Percentiles rank a stretch among this genome's conserved stretches.
These are phyloP conservation scores for Prunus mongolica DNA, from an alignment of 306 rosid genomes.

Conservation along the genomic window DNA sequence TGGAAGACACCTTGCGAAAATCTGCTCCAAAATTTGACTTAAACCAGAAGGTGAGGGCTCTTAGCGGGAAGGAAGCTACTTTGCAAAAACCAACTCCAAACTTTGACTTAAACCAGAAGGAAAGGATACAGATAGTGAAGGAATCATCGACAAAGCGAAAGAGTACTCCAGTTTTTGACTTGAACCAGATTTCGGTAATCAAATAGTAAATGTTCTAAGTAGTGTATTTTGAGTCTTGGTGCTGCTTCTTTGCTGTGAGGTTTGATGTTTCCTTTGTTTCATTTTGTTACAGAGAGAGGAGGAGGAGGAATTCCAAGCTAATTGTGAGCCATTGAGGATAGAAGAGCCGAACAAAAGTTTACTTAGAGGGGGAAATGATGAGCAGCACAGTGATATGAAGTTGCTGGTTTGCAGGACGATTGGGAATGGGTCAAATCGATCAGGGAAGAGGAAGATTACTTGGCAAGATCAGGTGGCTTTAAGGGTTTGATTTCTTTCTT, in stretches of 20 bases:
- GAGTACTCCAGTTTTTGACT: constrained; percentile 55
- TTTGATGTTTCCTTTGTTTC: constrained; percentile 5
- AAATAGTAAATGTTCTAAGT: neutral
- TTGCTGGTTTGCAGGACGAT: constrained; percentile 62
- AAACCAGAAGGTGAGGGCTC: constrained; percentile 54
- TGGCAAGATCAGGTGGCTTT: constrained; percentile 98
- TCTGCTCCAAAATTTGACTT: constrained; percentile 50
- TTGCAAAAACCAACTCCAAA: constrained; percentile 33
- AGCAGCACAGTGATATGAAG: constrained; percentile 66
- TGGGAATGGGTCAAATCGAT: constrained; percentile 67
- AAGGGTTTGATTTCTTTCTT: constrained; percentile 60
- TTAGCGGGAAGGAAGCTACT: constrained; percentile 40
- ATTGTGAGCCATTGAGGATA: constrained; percentile 37
- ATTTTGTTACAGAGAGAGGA: constrained; percentile 63
- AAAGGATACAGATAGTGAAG: constrained; percentile 48
- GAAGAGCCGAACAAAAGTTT: constrained; percentile 71
- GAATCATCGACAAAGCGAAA: constrained; percentile 54
- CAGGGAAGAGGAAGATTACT: constrained; percentile 90
- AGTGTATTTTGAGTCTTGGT: constrained; percentile 8
- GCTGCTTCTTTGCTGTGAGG: constrained; percentile 10
- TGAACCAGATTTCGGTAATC: constrained; percentile 94
- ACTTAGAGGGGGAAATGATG: constrained; percentile 49
- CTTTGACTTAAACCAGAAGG: constrained; percentile 60
- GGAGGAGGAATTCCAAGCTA: constrained; percentile 75
- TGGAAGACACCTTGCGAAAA: constrained; percentile 29